Evolutionary conservation across 2,329 filamentous ascomycete species (phyloP).

Genomic region (Verticillium nubilum): DNA sequence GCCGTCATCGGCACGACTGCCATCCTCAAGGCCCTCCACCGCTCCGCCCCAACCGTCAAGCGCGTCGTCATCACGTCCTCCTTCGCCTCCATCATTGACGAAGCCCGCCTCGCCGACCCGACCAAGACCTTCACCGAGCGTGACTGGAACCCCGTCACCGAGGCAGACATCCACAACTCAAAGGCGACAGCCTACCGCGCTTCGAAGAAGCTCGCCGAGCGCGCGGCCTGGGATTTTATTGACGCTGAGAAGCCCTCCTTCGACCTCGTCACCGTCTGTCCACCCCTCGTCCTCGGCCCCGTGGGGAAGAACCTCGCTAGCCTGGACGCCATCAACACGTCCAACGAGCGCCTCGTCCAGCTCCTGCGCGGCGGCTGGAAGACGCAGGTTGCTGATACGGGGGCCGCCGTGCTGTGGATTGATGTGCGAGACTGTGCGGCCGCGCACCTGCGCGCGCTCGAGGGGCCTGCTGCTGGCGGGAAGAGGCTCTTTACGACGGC

Average conservation of each 20-base stretch:
- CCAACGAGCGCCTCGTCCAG: conserved; percentile 44
- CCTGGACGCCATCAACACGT: conserved; percentile 43
- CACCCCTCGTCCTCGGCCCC: conserved; percentile 38
- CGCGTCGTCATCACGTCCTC: conserved; percentile 61
- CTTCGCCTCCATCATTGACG: conserved; percentile 46
- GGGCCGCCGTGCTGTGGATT: conserved; percentile 40
- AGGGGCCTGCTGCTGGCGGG: conserved; percentile 40
- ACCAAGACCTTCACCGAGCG: conserved; percentile 36
- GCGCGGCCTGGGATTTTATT: conserved; percentile 48
- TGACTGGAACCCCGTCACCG: conserved; percentile 49
- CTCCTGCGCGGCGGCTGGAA: conserved; percentile 46
- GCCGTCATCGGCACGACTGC: conserved; percentile 58
- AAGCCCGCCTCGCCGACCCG: conserved; percentile 28
- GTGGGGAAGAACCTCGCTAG: conserved; percentile 11
- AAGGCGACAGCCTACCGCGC: conserved; percentile 44
- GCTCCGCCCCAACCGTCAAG: conserved; percentile 54
- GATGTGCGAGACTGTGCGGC: conserved; percentile 52
- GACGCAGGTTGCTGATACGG: conserved; percentile 32
- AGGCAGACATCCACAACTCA: conserved; percentile 33
- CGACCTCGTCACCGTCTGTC: conserved; percentile 48
- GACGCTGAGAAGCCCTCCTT: conserved; percentile 35
- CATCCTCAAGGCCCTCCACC: conserved; percentile 65
- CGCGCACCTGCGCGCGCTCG: conserved; percentile 48
- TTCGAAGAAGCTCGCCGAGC: conserved; percentile 50
- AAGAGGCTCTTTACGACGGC: conserved; percentile 45